These are phyloP conservation scores for Thalassiosira mediterranea DNA, from an alignment of 352 stramenopile species.

Conservation along the genomic window DNA sequence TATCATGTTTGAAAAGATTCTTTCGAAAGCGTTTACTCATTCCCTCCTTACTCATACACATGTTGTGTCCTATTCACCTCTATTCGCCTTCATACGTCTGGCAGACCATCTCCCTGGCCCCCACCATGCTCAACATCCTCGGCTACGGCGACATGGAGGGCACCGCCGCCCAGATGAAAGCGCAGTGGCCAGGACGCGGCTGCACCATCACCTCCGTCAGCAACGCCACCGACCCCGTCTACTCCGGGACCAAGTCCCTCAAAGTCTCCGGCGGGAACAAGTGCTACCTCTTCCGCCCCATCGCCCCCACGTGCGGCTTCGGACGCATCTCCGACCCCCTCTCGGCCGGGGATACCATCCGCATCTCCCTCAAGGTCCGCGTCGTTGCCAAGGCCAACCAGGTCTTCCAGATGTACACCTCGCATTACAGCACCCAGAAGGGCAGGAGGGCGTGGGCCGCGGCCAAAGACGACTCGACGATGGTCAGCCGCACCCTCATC, in stretches of 20 bases:
- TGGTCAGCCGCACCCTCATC: conserved; percentile 34
- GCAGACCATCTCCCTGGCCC: conserved; percentile 13
- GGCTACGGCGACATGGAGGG: conserved; percentile 50
- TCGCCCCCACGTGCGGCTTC: conserved; percentile 17
- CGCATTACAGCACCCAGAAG: conserved; percentile 29
- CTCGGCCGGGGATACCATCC: conserved; percentile 30
- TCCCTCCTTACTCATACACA: too few species aligned
- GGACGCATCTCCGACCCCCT: conserved; percentile 16
- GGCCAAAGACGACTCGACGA: conserved; percentile 33
- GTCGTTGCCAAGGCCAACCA: conserved; percentile 14
- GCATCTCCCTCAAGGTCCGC: conserved; percentile 36
- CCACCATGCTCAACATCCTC: conserved; percentile 28
- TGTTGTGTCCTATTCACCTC: too few species aligned
- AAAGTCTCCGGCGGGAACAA: conserved; percentile 20
- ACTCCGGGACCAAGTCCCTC: conserved; percentile 13
- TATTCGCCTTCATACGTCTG: background rate
- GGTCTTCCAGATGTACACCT: conserved; percentile 47
- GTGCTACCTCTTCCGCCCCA: conserved; percentile 42
- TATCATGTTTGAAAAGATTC: too few species aligned
- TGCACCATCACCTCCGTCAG: conserved; percentile 11
- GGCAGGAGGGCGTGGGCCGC: conserved; percentile 7
- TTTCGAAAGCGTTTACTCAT: too few species aligned
- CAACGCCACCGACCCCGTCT: conserved; percentile 9
- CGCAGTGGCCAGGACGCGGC: background rate
- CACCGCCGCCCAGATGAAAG: background rate